Base-by-base conservation (phyloP, 306 rosid species). In the peach (Prunus persica) region DNA sequence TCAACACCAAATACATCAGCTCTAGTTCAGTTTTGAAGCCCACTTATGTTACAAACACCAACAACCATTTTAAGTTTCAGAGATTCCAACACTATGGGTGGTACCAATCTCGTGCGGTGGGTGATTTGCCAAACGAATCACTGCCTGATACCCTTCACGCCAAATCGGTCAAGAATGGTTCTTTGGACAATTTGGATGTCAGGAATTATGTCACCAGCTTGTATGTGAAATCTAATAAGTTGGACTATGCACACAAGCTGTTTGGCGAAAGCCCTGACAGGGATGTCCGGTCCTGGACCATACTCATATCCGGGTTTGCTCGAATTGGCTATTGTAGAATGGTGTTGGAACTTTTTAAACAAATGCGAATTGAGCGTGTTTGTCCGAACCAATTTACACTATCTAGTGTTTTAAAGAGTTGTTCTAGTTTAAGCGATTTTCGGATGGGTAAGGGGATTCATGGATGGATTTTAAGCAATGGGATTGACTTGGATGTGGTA, bases 381-480 rank as follows among this genome's bases (percentile, higher is more conserved):
- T 62, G 58, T 46, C 95, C 97, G 25, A 91, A 94, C 82, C 91
- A 85, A 19, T 91, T 83, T 52, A 89, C 96, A 0, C 66, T 94
- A 67, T 90, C 97, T 13, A 84, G 85, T 87, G 84, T 87, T 58
- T 74, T 88, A 43, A 94, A 83, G 84, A 89, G 88, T 69, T 88
- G 89, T 78, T 87, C 94, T 25, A 67, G 82, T 67, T 79, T 52
- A 60, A 80, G 76, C 27, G 85, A 91, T 78, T 75, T 85, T 74
- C 78, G 20, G 69, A 72, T 77, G 47, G 98, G 90, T 50, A 93
- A 83, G 81, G 91, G 70, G 34, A 75, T 90, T 69, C 98, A 93
- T 14, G 96, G 91, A 3, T 93, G 97, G 98, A 90, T 91, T 11
- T 63, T 93, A 63, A 84, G 77, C 75, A 88, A 77, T 84, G 92